phyloP scores from a whole-genome alignment of 2,329 filamentous ascomycete species.

The Xylariaceae sp. region DNA sequence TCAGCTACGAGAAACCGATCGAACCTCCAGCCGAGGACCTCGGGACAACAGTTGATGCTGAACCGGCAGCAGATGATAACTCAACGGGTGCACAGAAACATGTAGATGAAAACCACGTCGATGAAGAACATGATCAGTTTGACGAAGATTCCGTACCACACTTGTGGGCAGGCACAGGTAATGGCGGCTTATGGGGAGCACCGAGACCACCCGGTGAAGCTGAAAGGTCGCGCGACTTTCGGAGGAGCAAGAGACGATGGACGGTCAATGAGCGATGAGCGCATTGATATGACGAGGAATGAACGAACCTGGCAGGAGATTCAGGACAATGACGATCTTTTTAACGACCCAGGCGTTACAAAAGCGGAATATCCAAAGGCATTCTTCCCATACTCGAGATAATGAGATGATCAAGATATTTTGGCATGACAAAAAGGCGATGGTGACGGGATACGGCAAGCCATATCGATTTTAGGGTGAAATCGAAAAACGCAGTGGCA shows the following conservation, averaged over 20 bases:
- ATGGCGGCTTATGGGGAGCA: conserved; percentile 27
- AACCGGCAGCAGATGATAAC: background rate
- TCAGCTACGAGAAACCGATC: conserved; percentile 39
- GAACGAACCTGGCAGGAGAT: background rate
- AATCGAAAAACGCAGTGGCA: too few species aligned
- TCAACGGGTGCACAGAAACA: background rate
- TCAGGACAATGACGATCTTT: too few species aligned
- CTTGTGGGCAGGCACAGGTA: conserved; percentile 26
- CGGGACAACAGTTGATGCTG: background rate
- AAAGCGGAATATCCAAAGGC: too few species aligned
- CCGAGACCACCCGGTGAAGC: conserved; percentile 30
- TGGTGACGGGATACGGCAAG: too few species aligned
- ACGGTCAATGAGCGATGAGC: conserved; percentile 28
- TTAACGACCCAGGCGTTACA: too few species aligned
- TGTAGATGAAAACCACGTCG: conserved; percentile 7
- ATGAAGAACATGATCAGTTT: conserved; percentile 28
- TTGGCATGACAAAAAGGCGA: too few species aligned
- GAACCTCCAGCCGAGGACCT: conserved; percentile 19
- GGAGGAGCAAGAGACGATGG: conserved; percentile 28
- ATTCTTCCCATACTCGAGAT: too few species aligned
- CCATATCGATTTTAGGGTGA: too few species aligned
- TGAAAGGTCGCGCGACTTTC: conserved; percentile 29
- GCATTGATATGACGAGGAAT: too few species aligned
- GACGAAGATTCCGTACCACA: conserved; percentile 20
- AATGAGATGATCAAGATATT: too few species aligned